Evolutionary conservation across 768 basidiomycete genomes (phyloP).

Genomic region (Chlorophyllum brunneum): DNA sequence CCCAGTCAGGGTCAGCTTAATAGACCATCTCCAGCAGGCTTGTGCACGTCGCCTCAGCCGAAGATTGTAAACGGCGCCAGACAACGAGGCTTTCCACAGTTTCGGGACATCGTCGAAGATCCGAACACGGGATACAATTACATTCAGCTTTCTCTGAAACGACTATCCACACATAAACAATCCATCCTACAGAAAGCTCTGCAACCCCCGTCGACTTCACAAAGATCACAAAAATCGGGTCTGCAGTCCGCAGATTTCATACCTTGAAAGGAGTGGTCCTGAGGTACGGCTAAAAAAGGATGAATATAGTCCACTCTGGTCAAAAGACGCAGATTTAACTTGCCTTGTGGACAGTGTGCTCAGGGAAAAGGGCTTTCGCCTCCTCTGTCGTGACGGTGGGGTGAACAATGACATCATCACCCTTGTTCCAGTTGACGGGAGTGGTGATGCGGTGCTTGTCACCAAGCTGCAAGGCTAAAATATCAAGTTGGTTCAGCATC

Average conservation of each 20-base stretch:
- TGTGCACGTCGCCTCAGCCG: neutral
- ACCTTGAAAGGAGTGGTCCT: slow-evolving; percentile 66
- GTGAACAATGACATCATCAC: slow-evolving; percentile 93
- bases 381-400: slow-evolving; percentile 80
- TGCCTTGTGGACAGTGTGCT: slow-evolving; percentile 77
- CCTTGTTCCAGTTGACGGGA: slow-evolving; percentile 93
- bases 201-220: slow-evolving; percentile 8
- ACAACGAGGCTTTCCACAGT: slow-evolving; percentile 1
- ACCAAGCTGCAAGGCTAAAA: slow-evolving; percentile 79
- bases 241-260: slow-evolving; percentile 19
- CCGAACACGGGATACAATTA: neutral
- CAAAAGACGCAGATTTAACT: slow-evolving; percentile 14
- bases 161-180: slow-evolving; percentile 1
- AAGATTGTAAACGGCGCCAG: neutral
- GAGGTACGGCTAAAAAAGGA: slow-evolving; percentile 67
- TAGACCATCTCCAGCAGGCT: neutral
- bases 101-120: neutral
- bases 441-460: slow-evolving; percentile 84
- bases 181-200: neutral
- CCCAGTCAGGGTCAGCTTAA: neutral
- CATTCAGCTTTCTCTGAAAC: neutral
- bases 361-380: slow-evolving; percentile 88
- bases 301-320: slow-evolving; percentile 5
- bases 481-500: slow-evolving; percentile 13
- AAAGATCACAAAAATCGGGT: slow-evolving; percentile 11